Evolutionary conservation across 2,329 filamentous ascomycete genomes (phyloP).

Genomic region (Sporothrix luriei): DNA sequence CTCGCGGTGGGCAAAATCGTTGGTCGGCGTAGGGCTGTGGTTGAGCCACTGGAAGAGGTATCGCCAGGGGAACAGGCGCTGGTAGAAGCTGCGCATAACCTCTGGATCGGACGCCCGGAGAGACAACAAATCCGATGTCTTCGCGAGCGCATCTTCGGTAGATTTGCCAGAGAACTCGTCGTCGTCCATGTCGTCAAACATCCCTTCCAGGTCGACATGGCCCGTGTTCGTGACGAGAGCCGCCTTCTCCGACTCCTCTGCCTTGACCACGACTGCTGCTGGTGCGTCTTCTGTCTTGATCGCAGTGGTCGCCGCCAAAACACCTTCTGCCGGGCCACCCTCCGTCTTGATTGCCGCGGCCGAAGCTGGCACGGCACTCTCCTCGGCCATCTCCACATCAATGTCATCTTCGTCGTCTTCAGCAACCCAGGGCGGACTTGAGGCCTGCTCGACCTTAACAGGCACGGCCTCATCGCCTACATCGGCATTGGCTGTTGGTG

Average conservation of each 20-base stretch:
- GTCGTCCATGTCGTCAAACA: constrained; percentile 58
- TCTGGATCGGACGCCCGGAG: constrained; percentile 68
- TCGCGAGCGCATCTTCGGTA: background rate
- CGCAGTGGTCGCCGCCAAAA: background rate
- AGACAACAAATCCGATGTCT: constrained; percentile 35
- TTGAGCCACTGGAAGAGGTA: constrained; percentile 98
- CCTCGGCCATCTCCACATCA: constrained; percentile 40
- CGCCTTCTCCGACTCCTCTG: constrained; percentile 24
- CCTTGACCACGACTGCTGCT: background rate
- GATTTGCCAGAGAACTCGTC: constrained; percentile 58
- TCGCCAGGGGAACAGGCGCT: constrained; percentile 91
- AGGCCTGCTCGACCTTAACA: constrained; percentile 29
- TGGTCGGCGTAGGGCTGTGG: constrained; percentile 80
- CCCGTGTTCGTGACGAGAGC: constrained; percentile 43
- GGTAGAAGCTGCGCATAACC: constrained; percentile 91
- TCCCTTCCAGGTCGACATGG: constrained; percentile 59
- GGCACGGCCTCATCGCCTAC: constrained; percentile 37
- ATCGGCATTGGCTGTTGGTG: background rate
- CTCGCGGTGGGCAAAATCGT: constrained; percentile 89
- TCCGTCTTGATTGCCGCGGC: constrained; percentile 24
- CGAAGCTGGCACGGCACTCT: constrained; percentile 33
- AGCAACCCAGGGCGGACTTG: constrained; percentile 23
- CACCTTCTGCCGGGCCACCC: constrained; percentile 8
- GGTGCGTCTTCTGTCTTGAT: background rate
- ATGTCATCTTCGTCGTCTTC: constrained; percentile 43